phyloP scores from a whole-genome alignment of 73 alveolate species.

The Blepharisma japonicum region DNA sequence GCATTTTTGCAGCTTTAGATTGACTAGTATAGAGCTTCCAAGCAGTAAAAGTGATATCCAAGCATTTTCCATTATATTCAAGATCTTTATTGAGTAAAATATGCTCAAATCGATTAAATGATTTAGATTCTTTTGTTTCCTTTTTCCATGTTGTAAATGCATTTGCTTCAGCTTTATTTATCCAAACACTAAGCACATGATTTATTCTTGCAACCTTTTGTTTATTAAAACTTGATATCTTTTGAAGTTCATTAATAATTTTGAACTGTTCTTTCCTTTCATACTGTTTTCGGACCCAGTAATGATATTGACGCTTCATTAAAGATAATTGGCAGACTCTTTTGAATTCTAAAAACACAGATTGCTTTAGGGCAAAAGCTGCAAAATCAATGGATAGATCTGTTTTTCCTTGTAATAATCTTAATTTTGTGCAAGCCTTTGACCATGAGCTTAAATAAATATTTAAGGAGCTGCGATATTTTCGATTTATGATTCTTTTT shows the following conservation, averaged over 20 bases:
- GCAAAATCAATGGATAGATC: conserved; percentile 18
- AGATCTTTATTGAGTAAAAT: background rate
- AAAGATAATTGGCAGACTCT: background rate
- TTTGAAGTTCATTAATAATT: background rate
- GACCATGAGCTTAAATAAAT: background rate
- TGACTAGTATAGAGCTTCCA: background rate
- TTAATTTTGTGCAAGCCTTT: background rate
- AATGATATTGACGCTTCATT: background rate
- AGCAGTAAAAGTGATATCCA: background rate
- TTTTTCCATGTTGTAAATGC: background rate
- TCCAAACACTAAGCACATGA: background rate
- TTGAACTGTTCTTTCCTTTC: background rate
- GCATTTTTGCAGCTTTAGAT: background rate
- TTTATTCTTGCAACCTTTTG: background rate
- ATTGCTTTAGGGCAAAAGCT: conserved; percentile 4
- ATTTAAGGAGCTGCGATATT: background rate
- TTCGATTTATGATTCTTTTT: background rate
- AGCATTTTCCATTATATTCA: background rate
- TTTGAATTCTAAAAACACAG: conserved; percentile 2
- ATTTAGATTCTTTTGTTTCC: background rate
- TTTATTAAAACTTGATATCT: background rate
- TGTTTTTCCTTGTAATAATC: background rate
- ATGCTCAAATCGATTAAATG: background rate
- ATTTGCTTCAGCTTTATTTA: background rate
- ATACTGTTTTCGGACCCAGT: background rate